A percentile compares a stretch with the other conserved stretches of the same genome.
Conservation (phyloP, 371 early-diverging fungal species). For the Saksenaea oblongispora region DNA sequence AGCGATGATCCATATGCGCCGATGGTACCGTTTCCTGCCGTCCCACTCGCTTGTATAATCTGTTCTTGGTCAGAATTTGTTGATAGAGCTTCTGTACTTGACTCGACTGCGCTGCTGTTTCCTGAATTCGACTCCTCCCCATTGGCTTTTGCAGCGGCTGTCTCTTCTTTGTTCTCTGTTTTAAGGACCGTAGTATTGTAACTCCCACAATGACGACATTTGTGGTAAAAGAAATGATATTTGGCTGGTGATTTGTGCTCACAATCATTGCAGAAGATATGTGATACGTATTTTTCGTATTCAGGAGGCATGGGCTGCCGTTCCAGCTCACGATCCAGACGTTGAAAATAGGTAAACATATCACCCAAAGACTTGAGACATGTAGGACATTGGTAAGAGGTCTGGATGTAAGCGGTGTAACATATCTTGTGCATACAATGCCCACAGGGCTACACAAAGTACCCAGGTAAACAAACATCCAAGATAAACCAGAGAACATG, state of each 20-base stretch:
- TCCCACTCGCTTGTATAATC: slow-evolving; percentile 15
- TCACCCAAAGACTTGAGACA: slow-evolving; percentile 93
- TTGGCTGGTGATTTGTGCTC: slow-evolving; percentile 77
- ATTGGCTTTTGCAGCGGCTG: neutral
- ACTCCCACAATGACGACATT: slow-evolving; percentile 83
- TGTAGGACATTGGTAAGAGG: slow-evolving; percentile 95
- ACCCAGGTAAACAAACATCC: slow-evolving; percentile 7
- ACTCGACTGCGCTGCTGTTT: neutral
- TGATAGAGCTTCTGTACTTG: slow-evolving; percentile 11
- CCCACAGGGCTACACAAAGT: slow-evolving; percentile 76
- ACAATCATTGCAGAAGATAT: slow-evolving; percentile 96
- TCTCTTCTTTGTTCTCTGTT: slow-evolving; percentile 43
- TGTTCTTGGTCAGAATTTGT: slow-evolving; percentile 26
- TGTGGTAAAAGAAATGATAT: slow-evolving; percentile 96
- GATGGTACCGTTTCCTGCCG: slow-evolving; percentile 5
- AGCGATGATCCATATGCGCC: slow-evolving; percentile 4
- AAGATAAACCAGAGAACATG: neutral
- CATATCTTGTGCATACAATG: slow-evolving; percentile 95
- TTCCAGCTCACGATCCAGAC: slow-evolving; percentile 82
- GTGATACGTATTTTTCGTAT: slow-evolving; percentile 69
- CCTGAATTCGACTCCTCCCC: neutral
- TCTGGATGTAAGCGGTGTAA: slow-evolving; percentile 79
- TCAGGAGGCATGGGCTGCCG: slow-evolving; percentile 91
- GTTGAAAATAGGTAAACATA: slow-evolving; percentile 79
- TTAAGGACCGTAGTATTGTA: slow-evolving; percentile 91